Evolutionary conservation across 148 eudicot genomes (phyloP), one percentile per base, ranked within the genome.

Genomic region (Rhododendron mucronatum): DNA sequence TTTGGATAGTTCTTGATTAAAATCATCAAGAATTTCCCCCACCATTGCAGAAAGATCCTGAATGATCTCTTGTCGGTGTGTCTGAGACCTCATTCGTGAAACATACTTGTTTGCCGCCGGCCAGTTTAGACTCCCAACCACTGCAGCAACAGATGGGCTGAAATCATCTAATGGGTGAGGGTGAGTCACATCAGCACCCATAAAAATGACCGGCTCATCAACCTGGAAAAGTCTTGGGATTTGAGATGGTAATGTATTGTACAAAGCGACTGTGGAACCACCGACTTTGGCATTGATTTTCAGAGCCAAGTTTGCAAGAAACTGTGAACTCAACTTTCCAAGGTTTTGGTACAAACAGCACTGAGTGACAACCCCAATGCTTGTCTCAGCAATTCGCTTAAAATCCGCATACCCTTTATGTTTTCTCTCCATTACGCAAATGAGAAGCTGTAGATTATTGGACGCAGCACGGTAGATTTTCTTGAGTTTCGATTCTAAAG

Each of bases 141-240:
- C 96, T 18, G 99, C 99, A 63, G 96, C 99, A 28, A 96, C 93
- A n/a, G 98, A 95, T 30, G 99, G 99, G 83, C 98, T 96, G 67
- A 45, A 91, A 87, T 96, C 99, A 53, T 96, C 98, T 20, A 93
- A 88, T 0, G 98, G 99, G 84, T 96, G 99, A 84, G 99, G 99
- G 85, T 96, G 99, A 12, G 99, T 92, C 1, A 96, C 99, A 87
- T 96, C 99, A 0, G 98, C 98, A 4, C 99, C 99, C 99, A 96
- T 93, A 83, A 96, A 95, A 79, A 96, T 96, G 39, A 93, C 89
- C 0, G 97, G 95, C 45, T 94, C 93, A 53, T 95, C 91, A 18
- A 80, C 86, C 37, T 47, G 83, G 50, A 96, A 88, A 77, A 95
- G 87, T 71, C 98, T 88, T 1, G 98, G 99, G 48, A 95, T 91